Conservation (phyloP, 2,329 filamentous ascomycete species). For the Stagonosporopsis vannaccii region DNA sequence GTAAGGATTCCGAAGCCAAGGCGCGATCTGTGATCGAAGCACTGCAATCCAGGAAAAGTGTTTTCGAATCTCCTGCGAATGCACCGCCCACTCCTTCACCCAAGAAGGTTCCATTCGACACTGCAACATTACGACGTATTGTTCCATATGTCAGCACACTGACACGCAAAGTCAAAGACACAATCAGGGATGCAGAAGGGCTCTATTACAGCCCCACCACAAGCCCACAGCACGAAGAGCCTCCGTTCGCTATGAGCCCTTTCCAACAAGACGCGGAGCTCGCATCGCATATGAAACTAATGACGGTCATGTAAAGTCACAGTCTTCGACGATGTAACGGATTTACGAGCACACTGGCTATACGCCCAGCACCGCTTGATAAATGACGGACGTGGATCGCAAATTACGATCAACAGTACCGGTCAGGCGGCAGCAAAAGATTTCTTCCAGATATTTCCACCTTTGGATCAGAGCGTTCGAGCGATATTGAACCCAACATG, state of each 20-base stretch:
- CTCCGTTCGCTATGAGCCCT: slow-evolving; percentile 44
- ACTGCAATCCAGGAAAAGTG: slow-evolving; percentile 59
- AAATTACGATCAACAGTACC: slow-evolving; percentile 28
- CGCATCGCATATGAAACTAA: slow-evolving; percentile 49
- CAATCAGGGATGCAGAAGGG: slow-evolving; percentile 56
- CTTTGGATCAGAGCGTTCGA: slow-evolving; percentile 45
- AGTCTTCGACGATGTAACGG: slow-evolving; percentile 20
- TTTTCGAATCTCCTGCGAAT: slow-evolving; percentile 35
- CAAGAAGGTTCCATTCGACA: slow-evolving; percentile 71
- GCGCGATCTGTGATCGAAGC: slow-evolving; percentile 69
- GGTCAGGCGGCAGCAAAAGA: slow-evolving; percentile 30
- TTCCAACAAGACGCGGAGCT: slow-evolving; percentile 45
- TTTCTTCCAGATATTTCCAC: slow-evolving; percentile 37
- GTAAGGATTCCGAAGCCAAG: slow-evolving; percentile 65
- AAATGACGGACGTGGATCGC: slow-evolving; percentile 6
- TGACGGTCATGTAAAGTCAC: slow-evolving; percentile 48
- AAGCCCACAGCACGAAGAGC: slow-evolving; percentile 47
- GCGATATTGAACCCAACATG: slow-evolving; percentile 27
- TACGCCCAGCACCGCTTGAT: slow-evolving; percentile 9
- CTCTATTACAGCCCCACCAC: slow-evolving; percentile 54
- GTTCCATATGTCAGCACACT: slow-evolving; percentile 61
- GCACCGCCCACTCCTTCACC: slow-evolving; percentile 40
- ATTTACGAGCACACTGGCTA: slow-evolving; percentile 25
- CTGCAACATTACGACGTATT: slow-evolving; percentile 68
- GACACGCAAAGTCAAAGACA: slow-evolving; percentile 58